Percentiles rank a stretch among this genome's conserved stretches.
Evolutionary conservation across 179 eudicot genomes (phyloP).

Genomic region (Heliamphora pulchella): DNA sequence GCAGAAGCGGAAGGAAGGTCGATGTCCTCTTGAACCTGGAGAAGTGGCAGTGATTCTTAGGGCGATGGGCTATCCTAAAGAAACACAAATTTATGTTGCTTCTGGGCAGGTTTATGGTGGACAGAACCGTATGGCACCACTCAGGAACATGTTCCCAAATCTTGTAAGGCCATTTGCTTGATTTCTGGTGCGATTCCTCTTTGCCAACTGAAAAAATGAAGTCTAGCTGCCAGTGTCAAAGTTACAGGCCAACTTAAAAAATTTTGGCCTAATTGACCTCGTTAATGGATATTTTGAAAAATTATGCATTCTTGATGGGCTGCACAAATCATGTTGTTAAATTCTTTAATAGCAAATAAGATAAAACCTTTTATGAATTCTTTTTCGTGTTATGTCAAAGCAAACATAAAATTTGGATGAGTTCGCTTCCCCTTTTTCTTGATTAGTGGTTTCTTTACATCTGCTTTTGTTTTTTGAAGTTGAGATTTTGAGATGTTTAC

Average conservation of each 20-base stretch:
- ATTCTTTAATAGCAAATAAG: background rate
- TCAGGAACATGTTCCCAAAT: slow-evolving; percentile 98
- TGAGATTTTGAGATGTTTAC: background rate
- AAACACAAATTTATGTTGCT: slow-evolving; percentile 97
- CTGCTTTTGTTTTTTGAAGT: background rate
- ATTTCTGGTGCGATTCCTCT: slow-evolving; percentile 6
- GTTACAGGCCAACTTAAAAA: background rate
- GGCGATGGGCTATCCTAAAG: slow-evolving; percentile 97
- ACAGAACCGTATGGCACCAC: slow-evolving; percentile 98
- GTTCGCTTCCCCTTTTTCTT: background rate
- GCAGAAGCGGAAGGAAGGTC: slow-evolving; percentile 96
- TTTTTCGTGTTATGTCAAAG: too few relatives aligned
- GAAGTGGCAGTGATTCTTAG: slow-evolving; percentile 97
- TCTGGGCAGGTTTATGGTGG: slow-evolving; percentile 99
- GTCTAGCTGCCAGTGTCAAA: background rate
- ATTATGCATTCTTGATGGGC: background rate
- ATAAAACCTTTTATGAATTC: background rate
- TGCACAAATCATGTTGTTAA: background rate
- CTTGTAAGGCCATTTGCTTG: slow-evolving; percentile 46
- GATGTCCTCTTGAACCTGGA: slow-evolving; percentile 98
- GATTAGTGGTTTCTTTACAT: background rate
- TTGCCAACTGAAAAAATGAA: background rate
- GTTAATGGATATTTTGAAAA: background rate
- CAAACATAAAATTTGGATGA: background rate
- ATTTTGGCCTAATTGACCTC: too few relatives aligned